These are phyloP conservation scores for Dorcoceras hygrometricum DNA, from an alignment of 257 asterid genomes.

Conservation along the genomic window DNA sequence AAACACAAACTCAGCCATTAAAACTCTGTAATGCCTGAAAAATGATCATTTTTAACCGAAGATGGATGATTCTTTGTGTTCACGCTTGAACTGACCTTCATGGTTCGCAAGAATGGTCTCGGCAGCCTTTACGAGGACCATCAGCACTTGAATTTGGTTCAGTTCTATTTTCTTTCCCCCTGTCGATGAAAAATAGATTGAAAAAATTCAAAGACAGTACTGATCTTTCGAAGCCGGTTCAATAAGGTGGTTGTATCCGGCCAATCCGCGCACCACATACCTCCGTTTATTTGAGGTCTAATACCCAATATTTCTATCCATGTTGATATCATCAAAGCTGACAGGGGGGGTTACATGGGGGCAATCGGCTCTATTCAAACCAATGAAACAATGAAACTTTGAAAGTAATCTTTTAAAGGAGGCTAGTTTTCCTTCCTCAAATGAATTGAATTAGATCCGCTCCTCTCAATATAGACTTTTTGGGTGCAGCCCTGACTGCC, in stretches of 20 bases:
- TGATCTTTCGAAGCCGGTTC: neutral
- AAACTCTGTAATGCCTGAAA: neutral
- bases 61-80: neutral
- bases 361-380: neutral
- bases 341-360: no score
- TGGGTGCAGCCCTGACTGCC: conserved; percentile 42
- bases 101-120: neutral
- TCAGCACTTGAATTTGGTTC: neutral
- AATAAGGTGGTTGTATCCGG: neutral
- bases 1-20: conserved; percentile 13
- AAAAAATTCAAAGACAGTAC: neutral
- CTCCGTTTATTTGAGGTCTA: neutral
- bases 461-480: neutral
- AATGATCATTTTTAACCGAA: neutral
- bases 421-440: neutral
- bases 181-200: no score
- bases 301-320: neutral
- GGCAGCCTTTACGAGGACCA: neutral
- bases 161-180: no score
- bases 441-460: neutral
- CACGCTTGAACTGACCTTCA: neutral
- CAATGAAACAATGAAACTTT: no score
- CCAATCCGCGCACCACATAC: neutral
- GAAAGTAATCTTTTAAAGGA: no score
- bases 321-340: neutral